These are phyloP conservation scores for Monosporascus sp. DNA, from an alignment of 2,329 filamentous ascomycete genomes.

Conservation along the genomic window DNA sequence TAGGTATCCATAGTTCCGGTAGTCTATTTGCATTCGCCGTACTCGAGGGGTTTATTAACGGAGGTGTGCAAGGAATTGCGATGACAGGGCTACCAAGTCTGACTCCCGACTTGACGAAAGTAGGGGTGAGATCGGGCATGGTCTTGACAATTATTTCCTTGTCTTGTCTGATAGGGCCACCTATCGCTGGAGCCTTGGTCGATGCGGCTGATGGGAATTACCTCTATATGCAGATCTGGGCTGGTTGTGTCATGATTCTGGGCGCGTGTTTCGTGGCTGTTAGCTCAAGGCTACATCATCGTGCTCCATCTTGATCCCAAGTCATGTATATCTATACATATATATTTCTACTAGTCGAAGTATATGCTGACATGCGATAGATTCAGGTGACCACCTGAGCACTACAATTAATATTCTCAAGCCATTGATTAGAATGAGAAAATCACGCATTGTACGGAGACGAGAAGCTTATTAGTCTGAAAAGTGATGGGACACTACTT, in stretches of 20 bases:
- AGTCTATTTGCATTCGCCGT: conserved; percentile 13
- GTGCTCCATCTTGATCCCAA: background rate
- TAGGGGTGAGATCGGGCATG: conserved; percentile 47
- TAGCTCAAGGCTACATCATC: background rate
- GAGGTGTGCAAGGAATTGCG: conserved; percentile 14
- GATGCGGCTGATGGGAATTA: conserved; percentile 35
- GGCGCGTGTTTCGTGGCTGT: conserved; percentile 10
- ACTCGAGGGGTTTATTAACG: conserved; percentile 13
- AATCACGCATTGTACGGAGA: too few relatives aligned
- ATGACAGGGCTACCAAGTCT: conserved; percentile 13
- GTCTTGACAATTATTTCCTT: conserved; percentile 43
- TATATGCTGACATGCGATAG: too few relatives aligned
- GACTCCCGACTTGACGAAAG: conserved; percentile 43
- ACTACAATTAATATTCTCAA: too few relatives aligned
- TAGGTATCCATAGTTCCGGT: conserved; percentile 27
- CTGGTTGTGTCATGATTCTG: conserved; percentile 11
- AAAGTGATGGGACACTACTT: too few relatives aligned
- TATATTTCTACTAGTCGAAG: too few relatives aligned
- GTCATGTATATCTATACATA: too few relatives aligned
- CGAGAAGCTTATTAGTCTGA: too few relatives aligned
- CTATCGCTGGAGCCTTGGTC: conserved; percentile 45
- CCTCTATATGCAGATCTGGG: conserved; percentile 36
- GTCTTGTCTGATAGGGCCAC: conserved; percentile 44
- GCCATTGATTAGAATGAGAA: too few relatives aligned
- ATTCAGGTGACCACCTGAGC: too few relatives aligned